Evolutionary conservation across 2,329 filamentous ascomycete genomes (phyloP), one percentile per base, ranked within the genome.

Genomic region (Penicillium sp.): DNA sequence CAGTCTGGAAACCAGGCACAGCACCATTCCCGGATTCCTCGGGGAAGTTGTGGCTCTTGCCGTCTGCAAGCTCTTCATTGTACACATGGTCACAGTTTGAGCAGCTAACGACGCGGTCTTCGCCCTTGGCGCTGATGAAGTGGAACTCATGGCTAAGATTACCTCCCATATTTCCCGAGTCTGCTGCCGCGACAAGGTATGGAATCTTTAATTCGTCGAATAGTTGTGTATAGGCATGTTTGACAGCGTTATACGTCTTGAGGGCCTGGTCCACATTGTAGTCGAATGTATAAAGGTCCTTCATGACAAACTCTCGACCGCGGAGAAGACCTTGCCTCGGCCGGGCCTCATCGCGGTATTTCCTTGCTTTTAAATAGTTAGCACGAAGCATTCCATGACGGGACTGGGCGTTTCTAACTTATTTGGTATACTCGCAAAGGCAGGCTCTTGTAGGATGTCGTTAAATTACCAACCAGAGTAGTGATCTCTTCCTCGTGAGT

Each of bases 401-500:
- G 17, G 19, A 38, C 35, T n/a, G n/a, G 17, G n/a, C 12, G 45
- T 13, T 5, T 22, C 85, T 76, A 75, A 91, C 90, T 89, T 53
- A 95, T 95, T 75, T 99, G 95, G 72, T 98, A 99, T 0, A 99
- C 80, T 47, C 93, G 86, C 26, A 98, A 76, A 0, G 95, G 95
- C 9, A 98, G 82, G 49, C 92, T 89, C 72, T 93, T 94, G 75
- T 97, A 94, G 0, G 93, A 97, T 45, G 88, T 87, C 1, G 93
- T 82, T 17, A 89, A 85, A 59, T 84, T 85, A 4, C 88, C 86
- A 1, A 97, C 91, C 2, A 99, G 81, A 0, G 85, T 81, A 0
- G 95, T 99, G 68, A 99, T 95, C 74, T 99, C 95, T 76, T 99
- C 95, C 73, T 99, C 95, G 65, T 99, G 95, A 0, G 95, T 99